Evolutionary conservation across 495 filamentous ascomycete genomes (phyloP), one percentile per base, ranked within the genome.

Genomic region (Poronia punctata): DNA sequence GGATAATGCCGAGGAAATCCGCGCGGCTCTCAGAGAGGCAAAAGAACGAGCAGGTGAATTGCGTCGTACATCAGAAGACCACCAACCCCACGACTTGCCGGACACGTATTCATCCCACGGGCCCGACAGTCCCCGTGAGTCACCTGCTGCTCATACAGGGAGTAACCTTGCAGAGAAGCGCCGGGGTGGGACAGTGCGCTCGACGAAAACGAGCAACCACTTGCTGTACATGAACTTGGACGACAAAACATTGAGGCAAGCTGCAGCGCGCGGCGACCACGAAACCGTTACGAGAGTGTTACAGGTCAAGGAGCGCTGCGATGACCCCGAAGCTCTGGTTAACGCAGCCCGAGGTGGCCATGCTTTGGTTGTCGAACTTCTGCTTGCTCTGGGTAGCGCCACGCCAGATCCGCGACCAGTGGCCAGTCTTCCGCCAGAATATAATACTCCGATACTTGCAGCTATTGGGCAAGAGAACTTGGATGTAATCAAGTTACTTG

Each of bases 321-420:
- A 87, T 14, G 88, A 95, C 57, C 78, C 84, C 3, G 87, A 87
- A 32, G 84, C 86, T 29, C 76, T 95, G 52, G 83, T 93, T 35
- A 86, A 84, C 38, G 93, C 92, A 6, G 88, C 90, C n/a, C 82
- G 83, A 52, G 92, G 88, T 30, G 90, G 90, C 2, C 90, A 98
- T 53, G 80, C 84, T 43, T 79, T 87, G 23, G 84, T 94, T 10
- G 72, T 97, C 30, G 84, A 85, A 53, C 70, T 95, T 26, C 69
- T 97, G 35, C 67, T 97, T 41, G 93, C 86, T 5, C 74, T 94
- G 52, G 85, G 87, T 2, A 69, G 72, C 37, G 80, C 81, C 12
- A 79, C 94, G 48, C 79, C 86, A 2, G 89, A 94, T 56, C 92
- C 90, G 0, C 70, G 74, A 5, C 83, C 85, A 4, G 60, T 68